Base-by-base conservation (phyloP, 2,329 filamentous ascomycete genomes). In the Ceratocystis cubensis region DNA sequence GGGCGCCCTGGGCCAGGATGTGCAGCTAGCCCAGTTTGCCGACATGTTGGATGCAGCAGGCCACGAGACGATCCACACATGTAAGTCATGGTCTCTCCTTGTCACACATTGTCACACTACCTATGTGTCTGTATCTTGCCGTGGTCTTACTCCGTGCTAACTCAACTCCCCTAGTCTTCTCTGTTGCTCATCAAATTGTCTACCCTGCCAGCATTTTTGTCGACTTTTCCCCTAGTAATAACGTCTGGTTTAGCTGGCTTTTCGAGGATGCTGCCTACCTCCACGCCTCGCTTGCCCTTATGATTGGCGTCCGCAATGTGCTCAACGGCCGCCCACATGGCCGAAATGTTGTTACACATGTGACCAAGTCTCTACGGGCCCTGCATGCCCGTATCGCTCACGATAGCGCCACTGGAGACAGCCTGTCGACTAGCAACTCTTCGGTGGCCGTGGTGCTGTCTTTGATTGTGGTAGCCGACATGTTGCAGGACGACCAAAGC, bases 221-320 rank as follows among this genome's bases (percentile, higher is more conserved):
- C 28, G 66, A 68, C 50, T 68, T 68, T 13, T 22, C 33, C 5
- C 63, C 63, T 25, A 65, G 63, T 13, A 68, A 68, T n/a, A 63
- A 46, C 37, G 66, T 63, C 7, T 68, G 66, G 66, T 68, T 65
- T 20, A 25, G 41, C 20, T 68, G 66, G 66, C 64, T 68, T 17
- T 68, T 65, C 33, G 45, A 68, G 28, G 66, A 68, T 25, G 30
- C 33, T 17, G 64, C 66, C 5, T 68, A 68, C 45, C 64, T 68
- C 0, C 66, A 68, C 48, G 66, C 66, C 33, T 65, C 66, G 17
- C 48, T 68, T n/a, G 66, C 66, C 17, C 48, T 68, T 33, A 65
- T 65, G 63, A 65, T 66, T 63, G 66, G 66, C 30, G 66, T 68
- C 10, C 66, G 66, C 41, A 68, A 68, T 22, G 66, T 68, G 37